These are phyloP conservation scores for Botrytis fragariae DNA, from an alignment of 2,329 filamentous ascomycete genomes.

Conservation along the genomic window DNA sequence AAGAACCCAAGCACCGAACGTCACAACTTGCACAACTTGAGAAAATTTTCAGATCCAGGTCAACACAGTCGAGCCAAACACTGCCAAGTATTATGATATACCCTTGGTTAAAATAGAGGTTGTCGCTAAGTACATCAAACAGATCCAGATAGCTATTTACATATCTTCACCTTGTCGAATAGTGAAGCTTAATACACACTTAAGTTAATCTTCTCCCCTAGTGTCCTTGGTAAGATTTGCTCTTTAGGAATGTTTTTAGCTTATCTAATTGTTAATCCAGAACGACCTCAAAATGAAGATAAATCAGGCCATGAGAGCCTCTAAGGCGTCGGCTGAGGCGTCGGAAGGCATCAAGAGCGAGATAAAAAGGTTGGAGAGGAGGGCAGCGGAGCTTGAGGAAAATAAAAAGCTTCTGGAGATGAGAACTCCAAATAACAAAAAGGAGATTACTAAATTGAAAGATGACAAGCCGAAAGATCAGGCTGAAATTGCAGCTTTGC, in stretches of 20 bases:
- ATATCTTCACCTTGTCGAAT: background rate
- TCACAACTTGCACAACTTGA: background rate
- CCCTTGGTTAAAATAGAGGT: background rate
- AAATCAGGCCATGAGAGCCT: background rate
- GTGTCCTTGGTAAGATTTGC: background rate
- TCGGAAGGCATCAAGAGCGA: background rate
- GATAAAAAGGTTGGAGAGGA: background rate
- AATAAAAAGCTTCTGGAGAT: background rate
- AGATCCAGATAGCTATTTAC: background rate
- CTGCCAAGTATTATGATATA: background rate
- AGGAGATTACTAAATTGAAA: background rate
- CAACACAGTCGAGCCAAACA: background rate
- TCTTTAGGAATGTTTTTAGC: too few relatives aligned
- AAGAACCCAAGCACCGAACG: background rate
- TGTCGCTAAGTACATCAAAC: background rate
- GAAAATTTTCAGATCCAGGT: too few relatives aligned
- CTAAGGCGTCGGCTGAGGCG: background rate
- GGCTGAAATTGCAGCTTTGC: background rate
- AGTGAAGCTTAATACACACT: background rate
- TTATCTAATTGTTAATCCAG: background rate
- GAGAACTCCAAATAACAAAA: background rate
- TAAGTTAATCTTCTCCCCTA: background rate
- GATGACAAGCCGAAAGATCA: fast-evolving
- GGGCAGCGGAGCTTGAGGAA: fast-evolving
- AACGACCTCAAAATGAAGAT: background rate